Base-by-base conservation (phyloP, 202 grass and related monocot genomes). In the Elaeis oleifera region DNA sequence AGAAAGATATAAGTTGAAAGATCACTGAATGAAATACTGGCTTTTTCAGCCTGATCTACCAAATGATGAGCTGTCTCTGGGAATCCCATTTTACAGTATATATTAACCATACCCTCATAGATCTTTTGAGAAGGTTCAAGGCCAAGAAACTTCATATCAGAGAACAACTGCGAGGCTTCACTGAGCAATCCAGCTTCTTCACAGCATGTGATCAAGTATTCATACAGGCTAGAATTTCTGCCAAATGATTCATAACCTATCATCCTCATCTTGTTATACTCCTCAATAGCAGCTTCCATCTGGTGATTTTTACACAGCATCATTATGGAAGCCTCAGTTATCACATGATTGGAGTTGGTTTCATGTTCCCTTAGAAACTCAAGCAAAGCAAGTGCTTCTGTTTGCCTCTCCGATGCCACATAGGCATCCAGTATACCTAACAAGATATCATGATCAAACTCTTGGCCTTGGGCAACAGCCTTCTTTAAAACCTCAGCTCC, bases 121-220 rank as follows among this genome's bases (percentile, higher is more conserved):
- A 82, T 79, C 50, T 60, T 78, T 78, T 74, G 68, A 49, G 91
- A 88, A 81, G 84, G 73, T 53, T 79, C 64, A 50, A 90, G 67
- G 19, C 87, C 74, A 39, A 85, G 28, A 74, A 96, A 85, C 66
- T 72, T 71, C 87, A 96, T 90, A 67, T 96, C 81, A 4, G 76
- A 90, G 75, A 85, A 90, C 51, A 96, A 65, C 53, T 96, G 91
- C 81, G 76, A 90, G 57, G 79, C 84, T 81, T 90, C 81, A 51
- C 68, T 50, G 51, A 79, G 83, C 2, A 96, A 79, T 56, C 75
- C 84, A 78, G 76, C 64, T 58, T 83, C 79, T 19, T 79, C 76
- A 53, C 84, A 86, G 63, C 81, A 83, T 61, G 76, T 76, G 68
- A 96, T 90, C 60, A 96, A 69, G 65, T 73, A 68, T 50, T 88